phyloP scores from a whole-genome alignment of 176 grass and related monocot species.

The Dendrocalamus sinicus region DNA sequence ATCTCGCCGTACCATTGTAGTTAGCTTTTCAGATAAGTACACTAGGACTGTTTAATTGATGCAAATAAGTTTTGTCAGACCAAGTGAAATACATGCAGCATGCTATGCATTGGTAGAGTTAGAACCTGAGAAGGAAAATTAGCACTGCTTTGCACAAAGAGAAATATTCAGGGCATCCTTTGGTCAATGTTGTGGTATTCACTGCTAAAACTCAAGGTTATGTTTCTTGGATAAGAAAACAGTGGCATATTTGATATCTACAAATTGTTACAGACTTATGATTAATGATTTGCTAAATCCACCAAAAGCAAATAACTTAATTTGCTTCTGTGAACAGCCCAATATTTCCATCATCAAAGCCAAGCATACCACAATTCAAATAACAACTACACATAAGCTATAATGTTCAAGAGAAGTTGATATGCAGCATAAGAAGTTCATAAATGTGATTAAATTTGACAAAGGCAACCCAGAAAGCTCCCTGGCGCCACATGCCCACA shows the following conservation, averaged over 20 bases:
- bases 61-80: background rate
- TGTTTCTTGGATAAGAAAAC: conserved; percentile 14
- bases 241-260: background rate
- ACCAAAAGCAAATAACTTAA: background rate
- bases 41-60: no score
- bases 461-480: no score
- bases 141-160: conserved; percentile 1
- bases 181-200: background rate
- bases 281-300: conserved; percentile 17
- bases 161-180: conserved; percentile 4
- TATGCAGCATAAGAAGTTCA: no score
- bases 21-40: no score
- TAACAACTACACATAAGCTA: no score
- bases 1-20: no score
- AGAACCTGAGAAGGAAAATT: background rate
- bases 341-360: background rate
- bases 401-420: no score
- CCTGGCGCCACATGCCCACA: no score
- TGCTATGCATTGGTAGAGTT: background rate
- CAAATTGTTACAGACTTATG: background rate
- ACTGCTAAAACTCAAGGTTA: background rate
- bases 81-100: background rate
- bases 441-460: no score
- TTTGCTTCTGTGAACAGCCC: background rate
- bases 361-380: background rate